Evolutionary conservation across 2,329 filamentous ascomycete genomes (phyloP).

Genomic region (Zasmidium cellare): DNA sequence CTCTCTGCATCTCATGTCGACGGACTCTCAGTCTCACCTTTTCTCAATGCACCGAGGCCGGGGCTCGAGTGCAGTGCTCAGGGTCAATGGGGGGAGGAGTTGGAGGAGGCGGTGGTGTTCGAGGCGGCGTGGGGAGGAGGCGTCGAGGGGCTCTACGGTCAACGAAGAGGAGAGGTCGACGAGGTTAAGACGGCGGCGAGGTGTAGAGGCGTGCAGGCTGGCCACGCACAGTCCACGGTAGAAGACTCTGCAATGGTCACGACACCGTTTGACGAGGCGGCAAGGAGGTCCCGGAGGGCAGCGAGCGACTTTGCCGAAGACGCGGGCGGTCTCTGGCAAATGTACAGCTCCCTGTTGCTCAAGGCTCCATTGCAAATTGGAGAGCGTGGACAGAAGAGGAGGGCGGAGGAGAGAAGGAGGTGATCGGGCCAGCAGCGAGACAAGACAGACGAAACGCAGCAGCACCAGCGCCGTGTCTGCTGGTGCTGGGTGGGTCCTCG

Average conservation of each 20-base stretch:
- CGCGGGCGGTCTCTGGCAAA: slow-evolving; percentile 18
- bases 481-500: neutral
- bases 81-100: slow-evolving; percentile 7
- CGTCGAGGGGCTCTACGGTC: slow-evolving; percentile 40
- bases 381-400: slow-evolving; percentile 7
- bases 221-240: slow-evolving; percentile 25
- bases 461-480: slow-evolving; percentile 8
- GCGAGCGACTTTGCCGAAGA: slow-evolving; percentile 20
- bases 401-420: slow-evolving; percentile 7
- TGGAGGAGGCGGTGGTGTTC: slow-evolving; percentile 4
- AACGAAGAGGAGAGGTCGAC: slow-evolving; percentile 44
- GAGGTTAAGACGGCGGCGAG: slow-evolving; percentile 13
- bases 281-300: slow-evolving; percentile 18
- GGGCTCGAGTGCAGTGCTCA: neutral
- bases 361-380: slow-evolving; percentile 24
- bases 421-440: neutral
- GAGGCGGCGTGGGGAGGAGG: slow-evolving; percentile 9
- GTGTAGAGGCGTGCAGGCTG: slow-evolving; percentile 21
- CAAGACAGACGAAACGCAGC: slow-evolving; percentile 7
- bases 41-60: neutral
- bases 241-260: slow-evolving; percentile 25
- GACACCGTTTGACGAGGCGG: slow-evolving; percentile 22
- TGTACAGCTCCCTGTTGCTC: slow-evolving; percentile 21
- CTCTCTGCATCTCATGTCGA: neutral
- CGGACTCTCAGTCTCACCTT: neutral